Conservation (phyloP, 106 monocot genomes). For the Posidonia australis region DNA sequence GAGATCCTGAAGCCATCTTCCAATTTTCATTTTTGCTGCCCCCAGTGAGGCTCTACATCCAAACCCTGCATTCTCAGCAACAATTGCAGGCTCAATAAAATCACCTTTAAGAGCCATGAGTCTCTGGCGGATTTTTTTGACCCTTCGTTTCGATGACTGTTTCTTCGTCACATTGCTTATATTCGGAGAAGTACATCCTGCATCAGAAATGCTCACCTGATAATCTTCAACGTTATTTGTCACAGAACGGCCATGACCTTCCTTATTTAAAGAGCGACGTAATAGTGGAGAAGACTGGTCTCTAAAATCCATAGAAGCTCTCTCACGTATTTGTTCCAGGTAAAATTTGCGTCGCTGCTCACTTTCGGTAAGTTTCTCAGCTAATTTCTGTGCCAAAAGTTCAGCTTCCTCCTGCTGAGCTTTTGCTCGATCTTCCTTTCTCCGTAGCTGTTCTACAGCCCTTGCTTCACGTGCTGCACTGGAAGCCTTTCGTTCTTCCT, state of each 20-base stretch:
- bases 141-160: constrained; percentile 62
- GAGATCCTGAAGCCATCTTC: constrained; percentile 91
- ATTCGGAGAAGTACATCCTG: constrained; percentile 26
- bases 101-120: constrained; percentile 94
- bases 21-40: constrained; percentile 73
- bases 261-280: constrained; percentile 68
- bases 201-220: constrained; percentile 19
- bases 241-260: constrained; percentile 33
- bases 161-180: constrained; percentile 27
- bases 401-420: constrained; percentile 96
- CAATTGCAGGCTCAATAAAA: constrained; percentile 50
- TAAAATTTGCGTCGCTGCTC: constrained; percentile 90
- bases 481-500: constrained; percentile 93
- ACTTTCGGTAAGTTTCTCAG: constrained; percentile 91
- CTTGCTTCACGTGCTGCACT: constrained; percentile 93
- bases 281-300: constrained; percentile 79
- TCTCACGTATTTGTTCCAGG: constrained; percentile 96
- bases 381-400: constrained; percentile 77
- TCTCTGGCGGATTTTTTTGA: constrained; percentile 85
- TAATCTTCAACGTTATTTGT: constrained; percentile 46
- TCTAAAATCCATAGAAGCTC: constrained; percentile 92
- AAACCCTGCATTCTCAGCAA: constrained; percentile 48
- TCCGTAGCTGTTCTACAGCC: constrained; percentile 70
- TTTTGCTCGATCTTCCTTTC: constrained; percentile 82
- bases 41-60: constrained; percentile 45